phyloP scores from a whole-genome alignment of 2,329 filamentous ascomycete genomes.

The Capronia epimyces region DNA sequence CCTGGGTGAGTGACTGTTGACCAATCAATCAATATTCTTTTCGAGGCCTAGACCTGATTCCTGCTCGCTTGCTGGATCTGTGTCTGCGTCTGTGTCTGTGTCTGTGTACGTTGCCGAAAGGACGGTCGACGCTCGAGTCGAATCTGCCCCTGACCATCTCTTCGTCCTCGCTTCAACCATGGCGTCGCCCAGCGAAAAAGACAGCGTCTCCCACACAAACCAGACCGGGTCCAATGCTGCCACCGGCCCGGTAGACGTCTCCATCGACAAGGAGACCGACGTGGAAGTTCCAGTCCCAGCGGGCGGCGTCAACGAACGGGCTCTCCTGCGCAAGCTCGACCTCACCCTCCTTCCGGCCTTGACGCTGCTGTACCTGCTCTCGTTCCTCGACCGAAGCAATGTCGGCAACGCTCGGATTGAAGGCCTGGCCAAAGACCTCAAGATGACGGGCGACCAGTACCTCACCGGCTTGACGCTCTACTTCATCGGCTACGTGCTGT shows the following conservation, averaged over 20 bases:
- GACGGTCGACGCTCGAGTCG: too few relatives aligned
- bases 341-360: constrained; percentile 40
- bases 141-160: too few relatives aligned
- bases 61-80: too few relatives aligned
- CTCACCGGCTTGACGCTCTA: constrained; percentile 19
- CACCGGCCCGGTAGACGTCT: background rate
- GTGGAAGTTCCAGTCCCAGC: too few relatives aligned
- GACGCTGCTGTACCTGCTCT: constrained; percentile 42
- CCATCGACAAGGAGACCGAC: background rate
- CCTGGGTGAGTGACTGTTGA: too few relatives aligned
- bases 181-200: background rate
- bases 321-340: constrained; percentile 43
- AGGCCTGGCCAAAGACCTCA: constrained; percentile 36
- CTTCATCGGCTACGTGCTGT: constrained; percentile 26
- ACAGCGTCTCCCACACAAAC: background rate
- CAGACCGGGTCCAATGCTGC: background rate
- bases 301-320: constrained; percentile 36
- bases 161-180: background rate
- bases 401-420: constrained; percentile 39
- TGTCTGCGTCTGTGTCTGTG: too few relatives aligned
- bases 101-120: too few relatives aligned
- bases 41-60: too few relatives aligned
- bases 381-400: constrained; percentile 43
- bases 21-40: too few relatives aligned
- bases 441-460: constrained; percentile 30